Base-by-base conservation (phyloP, 495 filamentous ascomycete genomes). In the Penicillium dipodomyicola region DNA sequence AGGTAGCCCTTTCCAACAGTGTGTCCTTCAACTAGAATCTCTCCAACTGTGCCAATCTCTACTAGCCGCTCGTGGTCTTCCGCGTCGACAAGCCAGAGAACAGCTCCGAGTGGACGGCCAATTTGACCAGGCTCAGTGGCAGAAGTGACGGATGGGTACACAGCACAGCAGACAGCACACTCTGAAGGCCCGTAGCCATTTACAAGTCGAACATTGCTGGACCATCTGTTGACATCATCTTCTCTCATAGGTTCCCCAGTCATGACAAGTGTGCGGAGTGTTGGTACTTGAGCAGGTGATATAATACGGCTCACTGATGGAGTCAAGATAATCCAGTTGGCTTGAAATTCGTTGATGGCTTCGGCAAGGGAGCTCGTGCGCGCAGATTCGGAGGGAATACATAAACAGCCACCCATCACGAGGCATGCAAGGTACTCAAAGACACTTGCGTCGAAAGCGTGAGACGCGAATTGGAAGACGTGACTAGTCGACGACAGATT, bases 21-120 rank as follows among this genome's bases (percentile, higher is more conserved):
- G 49, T 65, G 58, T 44, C 58, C 54, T 67, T 61, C 50, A 43
- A 65, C 27, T 23, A 79, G 27, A 5, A 80, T 57, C 54, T 78
- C 76, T 6, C 76, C 76, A 9, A 71, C 59, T 7, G 59, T 62
- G 15, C 76, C 76, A 11, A 78, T 57, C 19, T 72, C 68, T 12
- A 59, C 56, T 14, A 73, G 62, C 10, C 51, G 57, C 12, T 72
- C 48, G 25, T 67, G 59, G 32, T 71, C 51, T 5, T 67, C 53
- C 22, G 67, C 62, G 39, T 75, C 65, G 17, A 67, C 59, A 20
- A 79, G 57, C 69, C 72, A 76, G 0, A 66, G 22, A 15, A 41
- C 58, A 76, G 86, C 32, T 79, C 78, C 5, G 82, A 80, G 63
- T 80, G 27, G 27, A 29, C 27, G 27, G 27, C 84, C 63, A 80